Percentiles rank a stretch among this genome's conserved stretches.
These are phyloP conservation scores for Chaetoceros muelleri DNA, from an alignment of 108 stramenopile genomes.

Conservation along the genomic window DNA sequence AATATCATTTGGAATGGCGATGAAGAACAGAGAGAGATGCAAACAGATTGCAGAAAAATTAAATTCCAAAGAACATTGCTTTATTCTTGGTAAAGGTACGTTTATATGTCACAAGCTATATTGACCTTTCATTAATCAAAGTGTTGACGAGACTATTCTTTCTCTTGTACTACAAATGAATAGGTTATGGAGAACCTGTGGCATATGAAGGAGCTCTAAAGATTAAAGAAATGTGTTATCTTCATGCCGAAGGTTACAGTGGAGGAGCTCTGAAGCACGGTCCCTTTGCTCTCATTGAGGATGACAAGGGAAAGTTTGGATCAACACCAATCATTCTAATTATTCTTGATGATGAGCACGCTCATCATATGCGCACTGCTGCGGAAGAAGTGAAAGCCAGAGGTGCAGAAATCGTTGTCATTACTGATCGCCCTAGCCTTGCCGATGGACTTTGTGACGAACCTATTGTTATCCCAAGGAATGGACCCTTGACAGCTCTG, in stretches of 20 bases:
- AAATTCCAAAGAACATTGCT: conserved; percentile 88
- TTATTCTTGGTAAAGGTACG: conserved; percentile 91
- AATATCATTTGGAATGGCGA: conserved; percentile 95
- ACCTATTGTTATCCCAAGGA: conserved; percentile 92
- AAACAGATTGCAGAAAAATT: conserved; percentile 66
- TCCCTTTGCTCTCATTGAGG: conserved; percentile 94
- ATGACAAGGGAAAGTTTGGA: conserved; percentile 83
- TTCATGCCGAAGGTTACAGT: conserved; percentile 98
- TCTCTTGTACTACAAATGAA: background rate
- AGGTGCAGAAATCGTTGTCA: conserved; percentile 92
- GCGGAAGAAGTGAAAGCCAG: conserved; percentile 95
- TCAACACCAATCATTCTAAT: conserved; percentile 98
- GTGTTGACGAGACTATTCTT: background rate
- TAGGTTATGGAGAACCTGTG: conserved; percentile 90
- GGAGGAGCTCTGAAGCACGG: conserved; percentile 99
- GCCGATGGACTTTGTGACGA: conserved; percentile 79
- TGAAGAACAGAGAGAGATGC: conserved; percentile 84
- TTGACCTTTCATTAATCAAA: background rate
- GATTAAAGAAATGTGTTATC: conserved; percentile 98
- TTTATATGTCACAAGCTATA: conserved; percentile 4
- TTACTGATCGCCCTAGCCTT: conserved; percentile 81
- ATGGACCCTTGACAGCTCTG: conserved; percentile 94
- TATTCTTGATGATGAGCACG: conserved; percentile 96
- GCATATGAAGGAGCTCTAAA: conserved; percentile 96
- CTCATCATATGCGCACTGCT: conserved; percentile 89